These are phyloP conservation scores for Gentiana dahurica DNA, from an alignment of 257 asterid species.

Conservation along the genomic window DNA sequence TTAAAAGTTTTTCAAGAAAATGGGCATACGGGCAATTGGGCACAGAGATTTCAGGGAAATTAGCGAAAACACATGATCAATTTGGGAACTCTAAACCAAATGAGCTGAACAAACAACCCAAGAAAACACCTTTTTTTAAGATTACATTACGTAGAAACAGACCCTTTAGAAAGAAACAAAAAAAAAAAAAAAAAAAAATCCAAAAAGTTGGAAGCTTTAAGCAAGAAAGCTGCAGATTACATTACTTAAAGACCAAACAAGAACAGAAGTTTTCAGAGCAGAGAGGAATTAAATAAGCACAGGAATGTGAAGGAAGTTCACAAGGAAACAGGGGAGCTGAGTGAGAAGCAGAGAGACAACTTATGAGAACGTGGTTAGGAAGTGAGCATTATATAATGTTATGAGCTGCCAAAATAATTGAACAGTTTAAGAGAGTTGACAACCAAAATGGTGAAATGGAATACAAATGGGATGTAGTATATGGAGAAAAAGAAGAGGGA, in stretches of 20 bases:
- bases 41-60: neutral
- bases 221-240: neutral
- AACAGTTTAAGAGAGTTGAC: too few species aligned
- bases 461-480: too few species aligned
- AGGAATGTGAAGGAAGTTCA: conserved; percentile 8
- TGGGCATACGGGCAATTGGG: conserved; percentile 6
- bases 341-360: conserved; percentile 1
- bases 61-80: conserved; percentile 16
- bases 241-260: neutral
- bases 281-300: conserved; percentile 5
- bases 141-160: conserved; percentile 8
- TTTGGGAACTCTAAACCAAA: conserved; percentile 1
- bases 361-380: conserved; percentile 15
- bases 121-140: conserved; percentile 4
- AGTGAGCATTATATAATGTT: conserved; percentile 16
- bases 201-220: neutral
- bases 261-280: neutral
- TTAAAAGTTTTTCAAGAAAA: conserved; percentile 11
- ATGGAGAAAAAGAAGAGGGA: too few species aligned
- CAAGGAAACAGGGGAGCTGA: conserved; percentile 3
- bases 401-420: neutral
- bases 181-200: conserved; percentile 7
- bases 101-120: neutral
- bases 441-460: too few species aligned
- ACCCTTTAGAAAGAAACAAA: neutral